These are phyloP conservation scores for Tephrocybe sp. DNA, from an alignment of 768 basidiomycete species.

Conservation along the genomic window DNA sequence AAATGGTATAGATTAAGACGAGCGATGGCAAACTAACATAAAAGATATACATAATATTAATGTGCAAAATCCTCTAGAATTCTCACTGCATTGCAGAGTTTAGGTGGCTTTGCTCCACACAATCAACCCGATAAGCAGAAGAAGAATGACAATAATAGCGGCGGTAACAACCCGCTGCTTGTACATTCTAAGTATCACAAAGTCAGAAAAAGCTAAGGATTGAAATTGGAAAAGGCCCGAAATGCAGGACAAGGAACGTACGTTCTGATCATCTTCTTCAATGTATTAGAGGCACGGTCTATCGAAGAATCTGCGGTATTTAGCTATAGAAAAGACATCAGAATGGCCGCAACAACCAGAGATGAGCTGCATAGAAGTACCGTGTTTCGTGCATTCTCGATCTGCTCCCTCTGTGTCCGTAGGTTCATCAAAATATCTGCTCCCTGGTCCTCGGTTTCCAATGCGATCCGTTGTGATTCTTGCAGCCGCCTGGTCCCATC, in stretches of 20 bases:
- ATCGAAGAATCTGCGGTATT: conserved; percentile 85
- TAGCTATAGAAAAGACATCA: conserved; percentile 48
- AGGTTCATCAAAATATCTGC: conserved; percentile 89
- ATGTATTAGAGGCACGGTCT: conserved; percentile 86
- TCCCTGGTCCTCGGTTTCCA: conserved; percentile 96
- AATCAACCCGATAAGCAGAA: conserved; percentile 80
- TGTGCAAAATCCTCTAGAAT: no score
- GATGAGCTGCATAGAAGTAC: conserved; percentile 36
- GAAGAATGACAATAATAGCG: conserved; percentile 81
- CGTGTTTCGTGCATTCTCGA: conserved; percentile 89
- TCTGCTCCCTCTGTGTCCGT: conserved; percentile 87
- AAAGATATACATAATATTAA: conserved; percentile 1
- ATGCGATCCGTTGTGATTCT: conserved; percentile 87
- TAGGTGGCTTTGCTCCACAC: conserved; percentile 64
- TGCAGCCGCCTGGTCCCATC: conserved; percentile 85
- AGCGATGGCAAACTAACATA: background rate
- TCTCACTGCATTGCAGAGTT: background rate
- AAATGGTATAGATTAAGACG: no score
- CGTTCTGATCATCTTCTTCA: conserved; percentile 97
- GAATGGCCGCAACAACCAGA: background rate
- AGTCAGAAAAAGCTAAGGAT: conserved; percentile 35
- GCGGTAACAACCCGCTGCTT: conserved; percentile 90
- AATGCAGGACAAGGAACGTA: conserved; percentile 37
- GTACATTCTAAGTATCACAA: conserved; percentile 87
- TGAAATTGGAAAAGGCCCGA: conserved; percentile 15